phyloP scores from a whole-genome alignment of 495 filamentous ascomycete species.

The Penicilliopsis zonata region DNA sequence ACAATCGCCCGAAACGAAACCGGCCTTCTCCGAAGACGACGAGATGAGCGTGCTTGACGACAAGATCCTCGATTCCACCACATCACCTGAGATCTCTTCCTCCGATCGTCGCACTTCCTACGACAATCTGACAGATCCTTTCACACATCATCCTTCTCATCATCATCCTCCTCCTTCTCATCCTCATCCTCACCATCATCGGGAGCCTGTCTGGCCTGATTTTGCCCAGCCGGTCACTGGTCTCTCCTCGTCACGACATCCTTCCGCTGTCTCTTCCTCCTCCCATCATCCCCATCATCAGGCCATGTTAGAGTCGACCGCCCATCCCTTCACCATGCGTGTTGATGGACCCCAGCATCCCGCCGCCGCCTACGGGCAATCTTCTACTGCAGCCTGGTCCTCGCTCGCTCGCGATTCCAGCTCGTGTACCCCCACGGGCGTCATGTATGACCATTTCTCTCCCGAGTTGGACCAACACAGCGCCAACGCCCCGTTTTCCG shows the following conservation, averaged over 20 bases:
- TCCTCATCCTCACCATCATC: no score
- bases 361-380: constrained; percentile 32
- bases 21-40: constrained; percentile 65
- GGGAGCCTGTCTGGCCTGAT: constrained; percentile 64
- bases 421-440: constrained; percentile 46
- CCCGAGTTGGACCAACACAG: constrained; percentile 48
- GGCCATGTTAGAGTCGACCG: constrained; percentile 22
- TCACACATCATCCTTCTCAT: constrained; percentile 67
- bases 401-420: constrained; percentile 33
- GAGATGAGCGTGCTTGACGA: constrained; percentile 75
- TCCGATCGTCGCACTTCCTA: constrained; percentile 58
- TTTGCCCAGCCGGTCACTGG: constrained; percentile 42
- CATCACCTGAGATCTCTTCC: constrained; percentile 59
- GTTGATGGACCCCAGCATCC: constrained; percentile 42
- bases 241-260: constrained; percentile 25
- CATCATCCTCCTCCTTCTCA: no score
- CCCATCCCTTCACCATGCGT: constrained; percentile 41
- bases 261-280: constrained; percentile 19
- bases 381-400: no score
- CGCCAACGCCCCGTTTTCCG: constrained; percentile 41
- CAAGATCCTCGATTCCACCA: constrained; percentile 63
- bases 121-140: constrained; percentile 52
- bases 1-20: constrained; percentile 43
- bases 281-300: no score
- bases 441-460: constrained; percentile 54